Evolutionary conservation across 306 rosid species (phyloP).

Genomic region (Hylodesmum podocarpum): DNA sequence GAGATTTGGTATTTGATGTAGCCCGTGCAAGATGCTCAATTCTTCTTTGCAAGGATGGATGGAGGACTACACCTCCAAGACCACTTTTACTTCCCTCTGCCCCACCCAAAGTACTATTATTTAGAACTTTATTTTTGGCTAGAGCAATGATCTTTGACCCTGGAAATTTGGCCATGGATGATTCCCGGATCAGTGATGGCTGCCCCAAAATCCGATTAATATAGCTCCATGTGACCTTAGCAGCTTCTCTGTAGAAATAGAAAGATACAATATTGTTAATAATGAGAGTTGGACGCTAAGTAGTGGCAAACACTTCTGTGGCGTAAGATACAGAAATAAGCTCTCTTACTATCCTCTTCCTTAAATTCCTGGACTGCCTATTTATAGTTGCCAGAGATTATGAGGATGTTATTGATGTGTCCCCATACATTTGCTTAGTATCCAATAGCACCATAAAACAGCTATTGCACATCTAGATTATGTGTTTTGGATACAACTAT

Average conservation of each 20-base stretch:
- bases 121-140: conserved; percentile 61
- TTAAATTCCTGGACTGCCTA: neutral
- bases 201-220: conserved; percentile 95
- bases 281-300: neutral
- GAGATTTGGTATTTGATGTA: conserved; percentile 88
- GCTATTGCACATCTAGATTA: neutral
- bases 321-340: neutral
- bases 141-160: conserved; percentile 73
- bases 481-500: conserved; percentile 4
- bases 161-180: conserved; percentile 84
- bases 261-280: conserved; percentile 27
- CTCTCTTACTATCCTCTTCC: neutral
- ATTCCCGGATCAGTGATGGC: conserved; percentile 96
- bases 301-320: neutral
- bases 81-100: conserved; percentile 57
- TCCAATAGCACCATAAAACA: conserved; percentile 11
- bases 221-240: conserved; percentile 96
- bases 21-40: conserved; percentile 92
- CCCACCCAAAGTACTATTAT: conserved; percentile 49
- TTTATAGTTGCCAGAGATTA: neutral
- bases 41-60: conserved; percentile 85
- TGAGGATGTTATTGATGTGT: neutral
- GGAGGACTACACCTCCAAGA: conserved; percentile 78
- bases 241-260: conserved; percentile 74
- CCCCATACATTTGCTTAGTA: neutral